Conservation (phyloP, 306 rosid genomes). For the Cotoneaster glaucophyllus region DNA sequence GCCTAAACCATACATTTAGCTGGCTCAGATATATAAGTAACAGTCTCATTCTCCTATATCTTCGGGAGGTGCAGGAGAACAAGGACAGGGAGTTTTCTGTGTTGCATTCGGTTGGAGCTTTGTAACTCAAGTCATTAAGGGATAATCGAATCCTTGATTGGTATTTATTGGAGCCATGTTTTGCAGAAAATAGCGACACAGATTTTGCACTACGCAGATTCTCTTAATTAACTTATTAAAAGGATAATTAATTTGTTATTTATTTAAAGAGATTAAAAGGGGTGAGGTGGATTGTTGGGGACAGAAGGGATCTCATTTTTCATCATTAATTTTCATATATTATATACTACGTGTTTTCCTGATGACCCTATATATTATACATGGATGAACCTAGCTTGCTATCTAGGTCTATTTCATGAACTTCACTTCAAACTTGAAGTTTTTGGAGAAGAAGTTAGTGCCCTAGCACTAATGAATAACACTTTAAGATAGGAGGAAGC, state of each 20-base stretch:
- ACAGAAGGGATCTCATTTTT: conserved; percentile 18
- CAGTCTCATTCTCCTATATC: neutral
- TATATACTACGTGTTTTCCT: neutral
- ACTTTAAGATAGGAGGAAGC: neutral
- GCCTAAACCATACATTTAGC: neutral
- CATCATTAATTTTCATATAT: conserved; percentile 13
- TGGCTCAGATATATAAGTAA: neutral
- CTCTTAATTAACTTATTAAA: neutral
- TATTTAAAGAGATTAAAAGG: neutral
- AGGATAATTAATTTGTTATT: too few relatives aligned
- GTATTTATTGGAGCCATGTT: neutral
- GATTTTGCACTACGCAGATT: neutral
- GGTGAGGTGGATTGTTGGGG: conserved; percentile 9
- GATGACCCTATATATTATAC: neutral
- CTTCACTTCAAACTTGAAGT: neutral
- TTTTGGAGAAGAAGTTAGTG: too few relatives aligned
- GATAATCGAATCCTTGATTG: neutral
- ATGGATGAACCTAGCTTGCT: neutral
- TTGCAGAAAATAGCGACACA: neutral
- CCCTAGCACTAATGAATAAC: too few relatives aligned
- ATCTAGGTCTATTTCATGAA: neutral
- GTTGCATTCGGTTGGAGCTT: neutral
- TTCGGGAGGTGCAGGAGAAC: neutral
- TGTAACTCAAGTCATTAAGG: neutral
- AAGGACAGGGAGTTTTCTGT: neutral